phyloP scores from a whole-genome alignment of 768 basidiomycete species.

The Leccinum broughii region DNA sequence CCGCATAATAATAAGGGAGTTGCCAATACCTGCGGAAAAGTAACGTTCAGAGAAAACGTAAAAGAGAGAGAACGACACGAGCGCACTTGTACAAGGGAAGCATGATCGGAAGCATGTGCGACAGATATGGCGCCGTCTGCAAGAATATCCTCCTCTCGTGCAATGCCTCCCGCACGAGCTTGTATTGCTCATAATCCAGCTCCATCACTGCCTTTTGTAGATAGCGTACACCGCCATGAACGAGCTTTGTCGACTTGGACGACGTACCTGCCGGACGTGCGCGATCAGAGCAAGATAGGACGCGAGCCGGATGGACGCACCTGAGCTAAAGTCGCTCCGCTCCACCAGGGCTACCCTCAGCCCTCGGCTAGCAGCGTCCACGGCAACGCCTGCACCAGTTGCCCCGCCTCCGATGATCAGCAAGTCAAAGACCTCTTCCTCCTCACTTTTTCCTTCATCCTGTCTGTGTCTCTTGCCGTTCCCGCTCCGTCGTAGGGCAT shows the following conservation, averaged over 20 bases:
- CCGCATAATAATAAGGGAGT: constrained; percentile 92
- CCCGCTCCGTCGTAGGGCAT: constrained; percentile 39
- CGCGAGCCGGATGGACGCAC: constrained; percentile 40
- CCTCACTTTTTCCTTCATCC: constrained; percentile 45
- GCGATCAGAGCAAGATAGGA: background rate
- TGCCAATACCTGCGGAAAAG: constrained; percentile 77
- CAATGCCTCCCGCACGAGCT: constrained; percentile 93
- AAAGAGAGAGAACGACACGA: background rate
- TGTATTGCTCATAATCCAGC: constrained; percentile 95
- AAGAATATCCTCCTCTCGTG: constrained; percentile 93
- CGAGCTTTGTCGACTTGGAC: constrained; percentile 96
- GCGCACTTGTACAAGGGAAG: constrained; percentile 90
- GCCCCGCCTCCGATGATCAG: constrained; percentile 93
- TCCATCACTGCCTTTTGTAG: constrained; percentile 96
- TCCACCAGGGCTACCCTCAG: constrained; percentile 93
- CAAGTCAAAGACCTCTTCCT: constrained; percentile 69
- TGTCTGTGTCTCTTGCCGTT: background rate
- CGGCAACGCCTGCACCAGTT: constrained; percentile 93
- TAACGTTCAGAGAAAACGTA: constrained; percentile 4
- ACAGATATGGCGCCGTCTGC: constrained; percentile 93
- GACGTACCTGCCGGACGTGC: constrained; percentile 68
- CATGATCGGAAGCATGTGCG: constrained; percentile 94
- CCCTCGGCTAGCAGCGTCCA: constrained; percentile 91
- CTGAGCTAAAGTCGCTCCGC: constrained; percentile 87
- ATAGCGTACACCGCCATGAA: constrained; percentile 97